A percentile compares a stretch with the other conserved stretches of the same genome.
Evolutionary conservation across 106 monocot species (phyloP).

Genomic region (Vanilla planifolia): DNA sequence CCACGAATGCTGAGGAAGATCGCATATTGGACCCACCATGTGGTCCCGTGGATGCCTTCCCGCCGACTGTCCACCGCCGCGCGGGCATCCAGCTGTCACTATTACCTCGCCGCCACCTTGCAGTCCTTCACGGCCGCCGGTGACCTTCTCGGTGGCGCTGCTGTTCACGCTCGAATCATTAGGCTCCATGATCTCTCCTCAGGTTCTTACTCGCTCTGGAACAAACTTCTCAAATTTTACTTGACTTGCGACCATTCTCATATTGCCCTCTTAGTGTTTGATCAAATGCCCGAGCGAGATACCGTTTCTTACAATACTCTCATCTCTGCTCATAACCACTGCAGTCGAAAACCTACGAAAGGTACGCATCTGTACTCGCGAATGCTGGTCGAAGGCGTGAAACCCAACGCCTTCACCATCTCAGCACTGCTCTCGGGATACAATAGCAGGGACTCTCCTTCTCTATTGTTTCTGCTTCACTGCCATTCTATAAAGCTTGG

Average conservation of each 20-base stretch:
- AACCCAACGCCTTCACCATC: conserved; percentile 49
- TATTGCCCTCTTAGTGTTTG: conserved; percentile 29
- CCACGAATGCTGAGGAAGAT: conserved; percentile 5
- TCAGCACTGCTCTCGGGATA: conserved; percentile 26
- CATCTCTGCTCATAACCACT: conserved; percentile 25
- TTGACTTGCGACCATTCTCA: neutral
- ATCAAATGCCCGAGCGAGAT: conserved; percentile 45
- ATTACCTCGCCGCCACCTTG: conserved; percentile 11
- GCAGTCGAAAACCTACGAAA: neutral
- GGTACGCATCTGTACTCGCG: conserved; percentile 21
- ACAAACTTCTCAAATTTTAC: conserved; percentile 64
- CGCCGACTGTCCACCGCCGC: neutral
- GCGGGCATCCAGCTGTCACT: conserved; percentile 2
- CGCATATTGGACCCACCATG: neutral
- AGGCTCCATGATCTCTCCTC: conserved; percentile 17
- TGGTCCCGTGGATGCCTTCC: neutral
- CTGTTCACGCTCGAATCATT: conserved; percentile 35
- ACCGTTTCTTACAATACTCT: conserved; percentile 53
- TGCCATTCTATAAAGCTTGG: conserved; percentile 36
- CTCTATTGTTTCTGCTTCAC: conserved; percentile 35
- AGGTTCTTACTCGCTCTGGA: conserved; percentile 42
- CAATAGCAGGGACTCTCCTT: neutral
- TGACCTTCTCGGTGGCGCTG: conserved; percentile 6
- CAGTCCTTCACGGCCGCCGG: conserved; percentile 13
- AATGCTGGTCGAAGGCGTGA: conserved; percentile 36